Conservation (phyloP, 2,329 filamentous ascomycete genomes). For the Fusarium sp. region DNA sequence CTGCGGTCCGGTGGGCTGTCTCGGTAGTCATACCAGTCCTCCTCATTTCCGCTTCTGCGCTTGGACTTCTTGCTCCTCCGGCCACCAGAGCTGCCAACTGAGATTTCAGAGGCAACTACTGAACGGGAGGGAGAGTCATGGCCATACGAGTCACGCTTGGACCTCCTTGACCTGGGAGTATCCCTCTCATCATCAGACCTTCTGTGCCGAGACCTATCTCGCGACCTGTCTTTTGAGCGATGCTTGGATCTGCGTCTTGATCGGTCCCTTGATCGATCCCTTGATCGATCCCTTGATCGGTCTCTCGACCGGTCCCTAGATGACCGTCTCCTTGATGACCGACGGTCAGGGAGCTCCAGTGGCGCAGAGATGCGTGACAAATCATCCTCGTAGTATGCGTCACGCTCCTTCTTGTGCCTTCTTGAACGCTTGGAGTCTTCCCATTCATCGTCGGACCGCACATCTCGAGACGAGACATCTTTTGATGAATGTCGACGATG, state of each 20-base stretch:
- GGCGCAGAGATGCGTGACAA: slow-evolving; percentile 20
- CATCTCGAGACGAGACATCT: slow-evolving; percentile 31
- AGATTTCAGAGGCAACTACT: slow-evolving; percentile 50
- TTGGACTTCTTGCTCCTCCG: slow-evolving; percentile 54
- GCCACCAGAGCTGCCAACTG: slow-evolving; percentile 49
- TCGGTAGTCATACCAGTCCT: slow-evolving; percentile 46
- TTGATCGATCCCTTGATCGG: slow-evolving; percentile 29
- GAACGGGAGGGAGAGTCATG: slow-evolving; percentile 48
- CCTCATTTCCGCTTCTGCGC: slow-evolving; percentile 49
- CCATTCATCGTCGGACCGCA: slow-evolving; percentile 34
- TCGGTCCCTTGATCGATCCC: slow-evolving; percentile 23
- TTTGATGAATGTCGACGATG: slow-evolving; percentile 30
- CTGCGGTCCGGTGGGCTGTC: slow-evolving; percentile 52
- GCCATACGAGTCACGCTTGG: slow-evolving; percentile 47
- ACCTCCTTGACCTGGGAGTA: slow-evolving; percentile 46
- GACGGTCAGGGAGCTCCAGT: slow-evolving; percentile 22
- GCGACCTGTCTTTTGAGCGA: slow-evolving; percentile 10
- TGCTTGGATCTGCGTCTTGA: slow-evolving; percentile 13
- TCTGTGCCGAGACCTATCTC: slow-evolving; percentile 15
- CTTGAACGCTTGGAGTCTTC: slow-evolving; percentile 27
- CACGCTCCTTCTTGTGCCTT: slow-evolving; percentile 31
- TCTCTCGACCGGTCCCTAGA: slow-evolving; percentile 31
- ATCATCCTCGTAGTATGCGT: slow-evolving; percentile 25
- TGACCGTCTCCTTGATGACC: slow-evolving; percentile 27
- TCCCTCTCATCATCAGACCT: slow-evolving; percentile 47